Evolutionary conservation across 345 rosid genomes (phyloP), one percentile per base, ranked within the genome.

Genomic region (Xanthoceras sorbifolium): DNA sequence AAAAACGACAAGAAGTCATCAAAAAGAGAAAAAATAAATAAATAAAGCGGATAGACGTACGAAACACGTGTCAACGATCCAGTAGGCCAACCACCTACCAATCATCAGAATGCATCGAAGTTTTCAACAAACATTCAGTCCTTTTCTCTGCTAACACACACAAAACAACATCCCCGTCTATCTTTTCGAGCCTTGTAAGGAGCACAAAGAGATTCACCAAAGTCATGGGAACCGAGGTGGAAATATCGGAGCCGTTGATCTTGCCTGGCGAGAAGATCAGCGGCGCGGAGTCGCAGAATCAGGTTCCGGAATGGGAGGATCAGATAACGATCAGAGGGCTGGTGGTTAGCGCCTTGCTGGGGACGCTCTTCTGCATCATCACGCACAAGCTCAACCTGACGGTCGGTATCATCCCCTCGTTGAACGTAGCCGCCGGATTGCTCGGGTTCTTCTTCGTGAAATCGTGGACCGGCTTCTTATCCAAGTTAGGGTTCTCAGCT

Each of bases 391-490:
- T 94, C 52, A 90, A 94, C 84, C 83, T 94, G 59, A 94, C 98
- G 15, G 94, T 93, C 46, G 98, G 99, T 15, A 90, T 95, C 77
- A 90, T 93, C 20, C 98, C 98, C 11, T 95, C 98, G 40, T 63
- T 94, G 23, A 94, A 94, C 76, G 97, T 94, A n/a, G 98, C 90
- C 5, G 97, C 98, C 0, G 98, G 98, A 14, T 81, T 94, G 69
- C 93, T 94, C 22, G 97, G 98, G 0, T 94, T 94, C 92, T 93
- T 94, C 89, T 89, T 91, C 29, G 92, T 93, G 42, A 91, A 94
- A 71, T 94, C 97, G 12, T 94, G 97, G 98, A 92, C 93, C 11
- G 93, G 90, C 22, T 82, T 90, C 71, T 72, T 91, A 42, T 81
- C 91, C 32, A 82, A 81, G 71, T 81, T 93, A 9, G 98, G 98